phyloP scores from a whole-genome alignment of 1,284 basidiomycete species.

The Moesziomyces antarcticus region DNA sequence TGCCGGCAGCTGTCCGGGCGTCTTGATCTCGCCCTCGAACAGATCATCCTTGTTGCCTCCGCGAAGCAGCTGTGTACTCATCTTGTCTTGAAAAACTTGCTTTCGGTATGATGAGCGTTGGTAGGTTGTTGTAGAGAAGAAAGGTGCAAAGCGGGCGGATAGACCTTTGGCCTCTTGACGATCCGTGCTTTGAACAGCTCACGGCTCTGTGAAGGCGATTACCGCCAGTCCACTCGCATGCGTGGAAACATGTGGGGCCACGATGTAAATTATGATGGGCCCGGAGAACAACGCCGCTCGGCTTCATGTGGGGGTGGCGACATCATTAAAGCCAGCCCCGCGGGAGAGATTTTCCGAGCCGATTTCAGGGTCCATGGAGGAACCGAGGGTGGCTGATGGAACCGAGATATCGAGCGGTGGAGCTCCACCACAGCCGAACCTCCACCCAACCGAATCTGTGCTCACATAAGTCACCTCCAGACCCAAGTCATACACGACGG shows the following conservation, averaged over 20 bases:
- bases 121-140: background rate
- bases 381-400: background rate
- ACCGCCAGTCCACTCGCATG: too few relatives aligned
- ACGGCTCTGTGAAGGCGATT: too few relatives aligned
- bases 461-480: too few relatives aligned
- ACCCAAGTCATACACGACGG: too few relatives aligned
- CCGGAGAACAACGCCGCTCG: background rate
- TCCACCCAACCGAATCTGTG: background rate
- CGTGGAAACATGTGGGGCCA: too few relatives aligned
- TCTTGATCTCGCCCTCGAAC: background rate
- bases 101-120: background rate
- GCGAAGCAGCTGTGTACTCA: slow-evolving; percentile 14
- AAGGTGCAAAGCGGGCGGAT: background rate
- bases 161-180: background rate
- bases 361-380: background rate
- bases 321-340: too few relatives aligned
- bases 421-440: background rate
- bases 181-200: background rate
- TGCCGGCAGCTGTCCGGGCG: background rate
- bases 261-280: too few relatives aligned
- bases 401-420: background rate
- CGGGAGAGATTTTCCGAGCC: background rate
- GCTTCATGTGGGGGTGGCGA: background rate
- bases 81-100: background rate
- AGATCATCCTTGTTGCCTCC: slow-evolving; percentile 9